Base-by-base conservation (phyloP, 1,284 basidiomycete genomes). In the Rhodotorula sp. region DNA sequence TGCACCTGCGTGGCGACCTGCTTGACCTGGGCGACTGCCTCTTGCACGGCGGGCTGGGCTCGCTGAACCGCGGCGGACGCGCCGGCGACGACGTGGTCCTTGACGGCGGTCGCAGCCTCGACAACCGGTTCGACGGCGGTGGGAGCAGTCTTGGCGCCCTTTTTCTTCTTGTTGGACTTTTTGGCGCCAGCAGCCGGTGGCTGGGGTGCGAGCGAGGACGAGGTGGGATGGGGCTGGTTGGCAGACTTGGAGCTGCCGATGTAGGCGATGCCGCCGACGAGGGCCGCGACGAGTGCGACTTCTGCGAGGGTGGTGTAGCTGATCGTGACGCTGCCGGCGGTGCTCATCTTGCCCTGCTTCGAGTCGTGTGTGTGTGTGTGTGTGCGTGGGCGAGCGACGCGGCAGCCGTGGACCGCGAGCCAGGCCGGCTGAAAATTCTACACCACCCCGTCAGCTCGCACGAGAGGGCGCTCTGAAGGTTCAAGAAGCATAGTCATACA, bases 151-250 rank as follows among this genome's bases (percentile, higher is more conserved):
- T 57, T 46, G 17, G 48, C 55, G 5, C 15, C 42, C 56, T 55
- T 57, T 49, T 59, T 53, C 63, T 68, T 68, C 64, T 73, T 68
- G 44, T 49, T 51, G 49, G 64, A 60, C 62, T 72, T 72, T 60
- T 67, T 70, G 20, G 64, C 26, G 3, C 49, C 26, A 1, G 7
- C 10, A 17, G 29, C 15, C 8, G 22, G 49, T 18, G 22, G 18
- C 15, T 60, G 24, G 18, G 24, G 62, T 20, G 42, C 44, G 51
- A 46, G 26, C 24, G 24, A 37, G 14, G 60, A 20, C 30, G 24
- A 20, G 33, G 63, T 56, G 26, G 57, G 49, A 51, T 48, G 45
- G n/a, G 33, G 17, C 14, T 49, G 26, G 10, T 30, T n/a, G 17
- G 54, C 46, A 18, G 62, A 20, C n/a, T 62, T 44, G 12, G 53